phyloP scores from a whole-genome alignment of 768 basidiomycete genomes.

The Psilocybe cubensis region DNA sequence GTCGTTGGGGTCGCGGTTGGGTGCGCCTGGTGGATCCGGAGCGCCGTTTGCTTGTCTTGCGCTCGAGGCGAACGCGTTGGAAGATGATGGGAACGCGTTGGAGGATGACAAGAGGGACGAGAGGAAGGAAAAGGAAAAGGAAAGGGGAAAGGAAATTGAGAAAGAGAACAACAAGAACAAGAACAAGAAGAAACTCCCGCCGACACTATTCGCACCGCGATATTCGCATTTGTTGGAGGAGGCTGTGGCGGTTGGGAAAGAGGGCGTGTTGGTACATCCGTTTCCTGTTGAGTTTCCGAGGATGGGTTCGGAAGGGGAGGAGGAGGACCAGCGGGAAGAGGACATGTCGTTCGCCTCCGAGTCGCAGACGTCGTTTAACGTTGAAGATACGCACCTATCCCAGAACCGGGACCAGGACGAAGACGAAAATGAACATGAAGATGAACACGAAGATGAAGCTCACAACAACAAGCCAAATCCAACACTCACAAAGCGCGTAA shows the following conservation, averaged over 20 bases:
- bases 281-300: too few species aligned
- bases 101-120: too few species aligned
- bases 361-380: background rate
- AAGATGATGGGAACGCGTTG: too few species aligned
- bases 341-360: background rate
- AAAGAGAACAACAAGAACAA: too few species aligned
- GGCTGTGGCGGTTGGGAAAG: slow-evolving; percentile 43
- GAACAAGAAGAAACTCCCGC: slow-evolving; percentile 33
- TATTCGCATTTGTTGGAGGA: slow-evolving; percentile 65
- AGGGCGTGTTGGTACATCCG: slow-evolving; percentile 4
- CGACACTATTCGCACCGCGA: slow-evolving; percentile 52
- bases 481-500: slow-evolving; percentile 50
- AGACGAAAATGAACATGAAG: too few species aligned
- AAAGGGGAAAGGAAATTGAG: too few species aligned
- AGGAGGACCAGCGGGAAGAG: background rate
- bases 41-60: slow-evolving; percentile 38
- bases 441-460: too few species aligned
- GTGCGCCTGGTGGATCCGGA: slow-evolving; percentile 23
- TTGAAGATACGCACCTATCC: background rate
- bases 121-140: too few species aligned
- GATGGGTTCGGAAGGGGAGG: background rate
- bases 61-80: too few species aligned
- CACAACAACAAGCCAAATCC: background rate
- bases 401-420: background rate
- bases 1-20: too few species aligned